phyloP scores from a whole-genome alignment of 257 asterid genomes.

The Petunia secreta region DNA sequence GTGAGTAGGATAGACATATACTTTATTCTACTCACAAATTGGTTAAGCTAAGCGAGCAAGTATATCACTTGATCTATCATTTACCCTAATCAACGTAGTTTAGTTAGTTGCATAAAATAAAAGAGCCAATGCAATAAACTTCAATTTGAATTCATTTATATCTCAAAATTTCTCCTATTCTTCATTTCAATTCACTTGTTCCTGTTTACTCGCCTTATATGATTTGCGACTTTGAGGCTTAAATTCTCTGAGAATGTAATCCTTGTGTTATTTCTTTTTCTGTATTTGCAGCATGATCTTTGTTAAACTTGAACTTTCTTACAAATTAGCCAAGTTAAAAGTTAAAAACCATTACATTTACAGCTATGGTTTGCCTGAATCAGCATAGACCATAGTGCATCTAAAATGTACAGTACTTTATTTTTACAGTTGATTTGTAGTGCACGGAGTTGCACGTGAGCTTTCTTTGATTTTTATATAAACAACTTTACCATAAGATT shows the following conservation, averaged over 20 bases:
- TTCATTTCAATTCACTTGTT: not conserved
- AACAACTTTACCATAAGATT: slow-evolving; percentile 1
- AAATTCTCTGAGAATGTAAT: too few species aligned
- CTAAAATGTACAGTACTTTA: not conserved
- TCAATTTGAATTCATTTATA: not conserved
- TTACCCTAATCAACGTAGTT: too few species aligned
- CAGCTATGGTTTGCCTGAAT: not conserved
- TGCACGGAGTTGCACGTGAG: slow-evolving; percentile 19
- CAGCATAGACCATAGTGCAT: slow-evolving; percentile 5
- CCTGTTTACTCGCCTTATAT: not conserved
- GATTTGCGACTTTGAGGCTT: too few species aligned
- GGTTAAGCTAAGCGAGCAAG: too few species aligned
- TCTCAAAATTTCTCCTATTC: not conserved
- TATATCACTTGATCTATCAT: too few species aligned
- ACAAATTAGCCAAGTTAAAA: not conserved
- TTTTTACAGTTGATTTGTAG: not conserved
- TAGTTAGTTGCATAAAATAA: too few species aligned
- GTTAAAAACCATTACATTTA: slow-evolving; percentile 1
- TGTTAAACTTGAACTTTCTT: not conserved
- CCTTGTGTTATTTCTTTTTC: too few species aligned
- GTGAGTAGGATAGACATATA: too few species aligned
- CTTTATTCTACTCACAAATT: too few species aligned
- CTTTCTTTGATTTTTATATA: not conserved
- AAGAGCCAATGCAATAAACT: not conserved
- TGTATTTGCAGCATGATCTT: not conserved